Percentiles rank a stretch among this genome's conserved stretches.
These are phyloP conservation scores for Lophiostoma macrostomum DNA, from an alignment of 495 filamentous ascomycete species.

Conservation along the genomic window DNA sequence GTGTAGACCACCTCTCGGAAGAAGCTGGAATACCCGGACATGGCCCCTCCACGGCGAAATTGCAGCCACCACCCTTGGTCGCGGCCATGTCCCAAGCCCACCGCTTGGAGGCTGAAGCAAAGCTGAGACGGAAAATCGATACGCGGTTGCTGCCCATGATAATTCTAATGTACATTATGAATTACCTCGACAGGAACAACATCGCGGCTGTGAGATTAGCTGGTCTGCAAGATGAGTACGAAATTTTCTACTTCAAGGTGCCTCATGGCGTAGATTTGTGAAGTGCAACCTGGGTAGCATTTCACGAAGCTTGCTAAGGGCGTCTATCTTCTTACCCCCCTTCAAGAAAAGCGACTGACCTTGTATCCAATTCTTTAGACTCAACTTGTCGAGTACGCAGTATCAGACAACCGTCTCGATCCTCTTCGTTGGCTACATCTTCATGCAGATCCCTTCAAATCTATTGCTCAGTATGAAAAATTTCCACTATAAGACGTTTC, in stretches of 20 bases:
- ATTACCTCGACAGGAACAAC: conserved; percentile 73
- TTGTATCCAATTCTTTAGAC: no score
- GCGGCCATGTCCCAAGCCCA: conserved; percentile 24
- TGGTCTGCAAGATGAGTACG: conserved; percentile 52
- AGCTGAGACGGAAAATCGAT: conserved; percentile 64
- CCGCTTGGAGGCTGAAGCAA: conserved; percentile 23
- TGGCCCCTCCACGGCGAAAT: conserved; percentile 10
- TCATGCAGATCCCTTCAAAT: no score
- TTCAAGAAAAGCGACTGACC: no score
- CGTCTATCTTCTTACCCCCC: no score
- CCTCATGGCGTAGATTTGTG: no score
- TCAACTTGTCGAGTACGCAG: conserved; percentile 48
- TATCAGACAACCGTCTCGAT: conserved; percentile 63
- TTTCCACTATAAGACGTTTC: no score
- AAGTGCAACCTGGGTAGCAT: no score
- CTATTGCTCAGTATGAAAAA: no score
- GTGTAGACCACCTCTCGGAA: conserved; percentile 23
- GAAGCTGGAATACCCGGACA: conserved; percentile 24
- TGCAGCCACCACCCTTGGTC: conserved; percentile 15
- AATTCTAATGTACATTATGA: conserved; percentile 74
- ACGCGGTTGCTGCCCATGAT: conserved; percentile 59
- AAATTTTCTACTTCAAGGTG: no score
- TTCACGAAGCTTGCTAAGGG: no score
- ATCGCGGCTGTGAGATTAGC: conserved; percentile 54
- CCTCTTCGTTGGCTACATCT: conserved; percentile 67